Percentiles rank a stretch among this genome's conserved stretches.
Evolutionary conservation across 208 protist species (phyloP).

Genomic region (Phytomonas francai): DNA sequence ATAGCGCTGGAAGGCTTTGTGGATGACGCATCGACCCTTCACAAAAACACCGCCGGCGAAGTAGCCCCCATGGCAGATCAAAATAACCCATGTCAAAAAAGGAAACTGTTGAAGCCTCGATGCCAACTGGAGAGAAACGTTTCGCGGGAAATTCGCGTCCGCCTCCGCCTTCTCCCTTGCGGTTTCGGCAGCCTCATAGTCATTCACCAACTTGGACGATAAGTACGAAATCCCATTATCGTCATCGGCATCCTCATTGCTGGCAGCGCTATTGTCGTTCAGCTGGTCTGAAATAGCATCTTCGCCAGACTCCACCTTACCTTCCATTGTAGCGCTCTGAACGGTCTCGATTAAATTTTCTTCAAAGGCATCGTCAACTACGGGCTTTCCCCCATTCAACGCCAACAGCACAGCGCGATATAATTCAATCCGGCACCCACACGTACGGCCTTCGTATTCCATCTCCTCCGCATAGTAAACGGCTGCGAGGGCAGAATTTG

Average conservation of each 20-base stretch:
- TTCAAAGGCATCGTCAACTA: neutral
- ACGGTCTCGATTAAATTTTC: neutral
- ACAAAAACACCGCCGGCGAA: conserved; percentile 83
- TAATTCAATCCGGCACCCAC: conserved; percentile 50
- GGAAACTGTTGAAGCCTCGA: conserved; percentile 23
- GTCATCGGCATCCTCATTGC: conserved; percentile 5
- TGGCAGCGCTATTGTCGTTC: neutral
- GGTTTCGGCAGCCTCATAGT: conserved; percentile 45
- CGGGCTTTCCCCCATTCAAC: neutral
- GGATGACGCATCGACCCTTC: conserved; percentile 36
- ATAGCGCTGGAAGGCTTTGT: conserved; percentile 89
- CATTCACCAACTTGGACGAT: conserved; percentile 55
- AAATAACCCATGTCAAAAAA: conserved; percentile 46
- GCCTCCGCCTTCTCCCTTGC: conserved; percentile 41
- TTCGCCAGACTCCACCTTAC: neutral
- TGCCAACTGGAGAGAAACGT: conserved; percentile 25
- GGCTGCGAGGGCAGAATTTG: conserved; percentile 28
- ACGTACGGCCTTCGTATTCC: conserved; percentile 37
- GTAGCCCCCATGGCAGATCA: conserved; percentile 86
- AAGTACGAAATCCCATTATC: conserved; percentile 21
- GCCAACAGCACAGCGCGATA: conserved; percentile 55
- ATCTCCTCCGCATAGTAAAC: conserved; percentile 26
- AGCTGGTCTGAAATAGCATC: neutral
- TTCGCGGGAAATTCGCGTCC: conserved; percentile 7
- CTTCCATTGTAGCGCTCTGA: neutral